Conservation (phyloP, 2,329 filamentous ascomycete genomes). For the Sporothrix brunneoviolacea region DNA sequence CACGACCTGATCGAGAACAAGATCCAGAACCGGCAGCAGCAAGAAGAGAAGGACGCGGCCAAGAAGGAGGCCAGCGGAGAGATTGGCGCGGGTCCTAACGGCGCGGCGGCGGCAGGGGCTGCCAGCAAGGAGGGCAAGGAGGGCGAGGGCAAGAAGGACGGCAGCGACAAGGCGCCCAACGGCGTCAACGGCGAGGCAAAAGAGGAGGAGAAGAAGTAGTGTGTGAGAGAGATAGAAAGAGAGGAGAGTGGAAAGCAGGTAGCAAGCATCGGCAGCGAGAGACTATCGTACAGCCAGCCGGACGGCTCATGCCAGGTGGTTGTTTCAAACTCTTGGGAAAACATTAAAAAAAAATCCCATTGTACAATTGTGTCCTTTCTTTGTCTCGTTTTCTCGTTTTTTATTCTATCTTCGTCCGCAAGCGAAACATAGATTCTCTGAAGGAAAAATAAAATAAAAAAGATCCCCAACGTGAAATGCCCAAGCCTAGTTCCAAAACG, state of each 20-base stretch:
- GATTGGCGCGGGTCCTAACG: constrained; percentile 30
- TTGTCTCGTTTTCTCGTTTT: not conserved
- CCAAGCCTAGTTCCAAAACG: no score
- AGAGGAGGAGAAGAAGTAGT: constrained; percentile 28
- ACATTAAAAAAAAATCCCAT: constrained; percentile 1
- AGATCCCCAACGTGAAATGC: no score
- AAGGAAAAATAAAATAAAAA: constrained; percentile 17
- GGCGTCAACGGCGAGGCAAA: constrained; percentile 28
- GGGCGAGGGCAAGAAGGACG: constrained; percentile 45
- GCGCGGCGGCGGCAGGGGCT: constrained; percentile 21
- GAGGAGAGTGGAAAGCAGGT: no score
- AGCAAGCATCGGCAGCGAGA: no score
- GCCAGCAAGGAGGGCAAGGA: constrained; percentile 32
- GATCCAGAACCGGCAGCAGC: constrained; percentile 96
- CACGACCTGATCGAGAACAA: constrained; percentile 99
- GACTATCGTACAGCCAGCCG: no score
- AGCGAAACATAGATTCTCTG: constrained; percentile 9
- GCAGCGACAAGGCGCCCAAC: constrained; percentile 32
- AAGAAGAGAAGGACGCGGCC: constrained; percentile 84
- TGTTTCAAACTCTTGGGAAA: no score
- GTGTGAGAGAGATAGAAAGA: not conserved
- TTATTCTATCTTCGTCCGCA: no score
- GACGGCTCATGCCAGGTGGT: no score
- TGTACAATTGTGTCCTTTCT: constrained; percentile 9
- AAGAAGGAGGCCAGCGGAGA: constrained; percentile 60